Base-by-base conservation (phyloP, 106 monocot genomes). In the Dioscorea alata region DNA sequence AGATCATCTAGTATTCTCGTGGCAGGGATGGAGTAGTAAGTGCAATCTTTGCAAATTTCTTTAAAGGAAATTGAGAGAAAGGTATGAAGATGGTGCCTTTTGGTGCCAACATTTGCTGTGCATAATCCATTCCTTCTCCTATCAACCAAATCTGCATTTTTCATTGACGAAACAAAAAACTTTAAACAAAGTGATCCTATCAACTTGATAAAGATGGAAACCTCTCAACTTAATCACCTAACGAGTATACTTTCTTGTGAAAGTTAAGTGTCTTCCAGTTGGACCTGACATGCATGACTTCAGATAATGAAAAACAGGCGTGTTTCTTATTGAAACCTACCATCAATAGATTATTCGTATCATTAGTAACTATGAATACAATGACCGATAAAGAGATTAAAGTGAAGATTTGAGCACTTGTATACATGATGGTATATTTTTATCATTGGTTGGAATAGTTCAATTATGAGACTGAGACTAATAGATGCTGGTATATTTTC, bases 41-140 rank as follows among this genome's bases (percentile, higher is more conserved):
- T 65, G 65, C 90, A 94, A 35, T 94, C 86, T 23, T 80, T 84
- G 48, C 84, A 84, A 12, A 76, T 24, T 69, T 78, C 61, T 71
- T 86, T 1, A 68, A 65, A 15, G 93, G 93, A 56, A 89, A 90
- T 50, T 86, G 89, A 4, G 89, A 82, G 63, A 82, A 84, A 6
- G 89, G 84, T 53, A 94, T 82, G 48, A 90, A 77, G 10, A 33
- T 61, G 49, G 86, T 77, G 33, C 86, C 84, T 58, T 82, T 87
- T 54, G 62, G 58, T 14, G 93, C 89, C 51, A 50, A 77, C 62
- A 13, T 81, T 64, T 86, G 86, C 19, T 89, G 84, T 59, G 69
- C 63, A 51, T 78, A 73, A 8, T 74, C 78, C 59, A 85, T 12
- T 35, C 80, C 82, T 53, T 87, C 84, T 33, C 81, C 84, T 20